Percentiles rank a stretch among this genome's conserved stretches.
phyloP scores from a whole-genome alignment of 352 stramenopile species.

The Pythium biforme region DNA sequence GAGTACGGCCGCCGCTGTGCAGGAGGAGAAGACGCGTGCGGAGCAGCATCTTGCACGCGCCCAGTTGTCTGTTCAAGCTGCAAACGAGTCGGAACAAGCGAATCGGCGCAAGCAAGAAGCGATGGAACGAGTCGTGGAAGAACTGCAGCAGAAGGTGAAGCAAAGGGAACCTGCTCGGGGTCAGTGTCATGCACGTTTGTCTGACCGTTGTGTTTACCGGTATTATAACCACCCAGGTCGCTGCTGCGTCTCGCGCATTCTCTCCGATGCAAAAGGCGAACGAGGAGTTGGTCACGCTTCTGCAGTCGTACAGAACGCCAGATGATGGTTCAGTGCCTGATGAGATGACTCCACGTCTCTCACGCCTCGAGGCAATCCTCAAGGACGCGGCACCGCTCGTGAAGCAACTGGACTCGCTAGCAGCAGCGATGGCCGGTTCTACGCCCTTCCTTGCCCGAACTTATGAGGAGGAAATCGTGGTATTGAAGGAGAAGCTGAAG shows the following conservation, averaged over 20 bases:
- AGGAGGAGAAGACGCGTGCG: not conserved
- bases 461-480: constrained; percentile 47
- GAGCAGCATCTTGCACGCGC: not conserved
- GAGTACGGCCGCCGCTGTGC: not conserved
- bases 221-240: not conserved
- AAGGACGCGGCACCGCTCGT: constrained; percentile 51
- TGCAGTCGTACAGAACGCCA: constrained; percentile 60
- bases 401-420: constrained; percentile 33
- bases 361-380: constrained; percentile 45
- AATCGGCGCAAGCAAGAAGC: not conserved
- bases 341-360: constrained; percentile 29
- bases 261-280: constrained; percentile 54
- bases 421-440: constrained; percentile 11
- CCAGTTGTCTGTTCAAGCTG: not conserved
- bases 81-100: not conserved
- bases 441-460: constrained; percentile 26
- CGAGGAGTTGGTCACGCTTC: constrained; percentile 55
- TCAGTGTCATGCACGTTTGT: too few relatives aligned
- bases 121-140: not conserved
- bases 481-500: constrained; percentile 45
- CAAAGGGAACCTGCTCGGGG: too few relatives aligned
- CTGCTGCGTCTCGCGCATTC: constrained; percentile 25
- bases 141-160: not conserved
- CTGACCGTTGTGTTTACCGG: not conserved
- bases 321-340: constrained; percentile 37